Percentiles rank a stretch among this genome's conserved stretches.
These are phyloP conservation scores for Elsinoe arachidis DNA, from an alignment of 2,329 filamentous ascomycete species.

Conservation along the genomic window DNA sequence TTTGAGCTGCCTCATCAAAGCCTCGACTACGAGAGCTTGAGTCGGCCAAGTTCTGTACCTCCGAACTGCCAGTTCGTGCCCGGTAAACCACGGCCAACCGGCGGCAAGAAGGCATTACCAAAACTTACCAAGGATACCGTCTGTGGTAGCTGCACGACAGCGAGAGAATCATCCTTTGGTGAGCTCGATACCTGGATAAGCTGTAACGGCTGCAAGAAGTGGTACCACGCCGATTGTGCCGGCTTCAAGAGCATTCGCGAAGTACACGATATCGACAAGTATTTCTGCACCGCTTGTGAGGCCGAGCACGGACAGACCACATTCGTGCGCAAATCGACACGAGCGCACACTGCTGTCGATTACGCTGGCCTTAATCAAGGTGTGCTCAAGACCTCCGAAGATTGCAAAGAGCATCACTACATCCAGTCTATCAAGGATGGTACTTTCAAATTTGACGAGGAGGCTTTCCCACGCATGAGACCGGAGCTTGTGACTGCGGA, in stretches of 20 bases:
- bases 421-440: conserved; percentile 59
- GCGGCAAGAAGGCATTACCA: conserved; percentile 14
- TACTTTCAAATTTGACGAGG: conserved; percentile 51
- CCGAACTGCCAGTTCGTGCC: conserved; percentile 12
- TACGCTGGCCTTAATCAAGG: conserved; percentile 61
- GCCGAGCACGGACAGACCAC: conserved; percentile 55
- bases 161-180: conserved; percentile 42
- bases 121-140: conserved; percentile 34
- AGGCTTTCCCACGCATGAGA: conserved; percentile 55
- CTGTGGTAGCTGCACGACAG: conserved; percentile 50
- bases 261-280: conserved; percentile 59
- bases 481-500: conserved; percentile 56
- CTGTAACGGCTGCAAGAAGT: conserved; percentile 59
- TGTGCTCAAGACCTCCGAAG: conserved; percentile 55
- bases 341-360: conserved; percentile 57
- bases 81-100: background rate
- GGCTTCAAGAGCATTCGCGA: conserved; percentile 57
- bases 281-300: conserved; percentile 53
- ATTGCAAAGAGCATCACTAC: conserved; percentile 58
- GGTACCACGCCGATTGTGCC: conserved; percentile 61
- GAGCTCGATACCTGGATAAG: conserved; percentile 57
- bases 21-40: background rate
- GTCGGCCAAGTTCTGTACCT: conserved; percentile 12
- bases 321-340: conserved; percentile 56
- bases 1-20: background rate